A percentile compares a stretch with the other conserved stretches of the same genome.
phyloP scores from a whole-genome alignment of 75 land plant genomes.

The Sequoiadendron giganteum region DNA sequence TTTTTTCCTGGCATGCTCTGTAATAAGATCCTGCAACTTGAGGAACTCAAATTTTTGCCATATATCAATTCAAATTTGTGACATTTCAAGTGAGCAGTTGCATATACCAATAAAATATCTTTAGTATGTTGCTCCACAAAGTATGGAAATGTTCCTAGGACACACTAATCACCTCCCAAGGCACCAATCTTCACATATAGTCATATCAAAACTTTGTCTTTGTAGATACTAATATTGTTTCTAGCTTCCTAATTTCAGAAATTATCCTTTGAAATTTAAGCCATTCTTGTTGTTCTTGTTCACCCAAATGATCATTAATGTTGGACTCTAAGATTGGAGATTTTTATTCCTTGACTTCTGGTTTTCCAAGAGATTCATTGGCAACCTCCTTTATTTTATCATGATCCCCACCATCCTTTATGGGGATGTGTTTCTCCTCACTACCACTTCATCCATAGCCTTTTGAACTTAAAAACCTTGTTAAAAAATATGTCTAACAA shows the following conservation, averaged over 20 bases:
- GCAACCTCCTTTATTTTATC: conserved; percentile 24
- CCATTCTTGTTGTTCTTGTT: conserved; percentile 72
- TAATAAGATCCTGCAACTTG: conserved; percentile 79
- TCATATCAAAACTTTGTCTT: too few species aligned
- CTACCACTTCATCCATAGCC: conserved; percentile 64
- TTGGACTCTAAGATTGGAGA: conserved; percentile 15
- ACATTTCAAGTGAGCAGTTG: conserved; percentile 71
- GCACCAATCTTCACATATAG: too few species aligned
- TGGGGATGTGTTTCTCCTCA: conserved; percentile 42
- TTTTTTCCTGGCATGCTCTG: conserved; percentile 82
- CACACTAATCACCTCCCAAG: too few species aligned
- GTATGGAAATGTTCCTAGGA: conserved; percentile 79
- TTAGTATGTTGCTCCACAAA: conserved; percentile 72
- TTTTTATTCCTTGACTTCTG: conserved; percentile 12
- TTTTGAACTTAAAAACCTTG: conserved; percentile 52
- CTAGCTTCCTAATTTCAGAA: conserved; percentile 47
- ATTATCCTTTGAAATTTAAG: conserved; percentile 42
- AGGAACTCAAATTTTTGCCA: conserved; percentile 76
- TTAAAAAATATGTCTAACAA: neutral
- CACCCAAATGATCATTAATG: conserved; percentile 61
- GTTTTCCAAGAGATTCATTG: too few species aligned
- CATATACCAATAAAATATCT: conserved; percentile 90
- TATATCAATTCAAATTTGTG: conserved; percentile 50
- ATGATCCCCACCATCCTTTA: conserved; percentile 24
- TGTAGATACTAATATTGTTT: conserved; percentile 63